A percentile compares a stretch with the other conserved stretches of the same genome.
phyloP scores from a whole-genome alignment of 257 asterid species.

The Solanum ossicruentum region DNA sequence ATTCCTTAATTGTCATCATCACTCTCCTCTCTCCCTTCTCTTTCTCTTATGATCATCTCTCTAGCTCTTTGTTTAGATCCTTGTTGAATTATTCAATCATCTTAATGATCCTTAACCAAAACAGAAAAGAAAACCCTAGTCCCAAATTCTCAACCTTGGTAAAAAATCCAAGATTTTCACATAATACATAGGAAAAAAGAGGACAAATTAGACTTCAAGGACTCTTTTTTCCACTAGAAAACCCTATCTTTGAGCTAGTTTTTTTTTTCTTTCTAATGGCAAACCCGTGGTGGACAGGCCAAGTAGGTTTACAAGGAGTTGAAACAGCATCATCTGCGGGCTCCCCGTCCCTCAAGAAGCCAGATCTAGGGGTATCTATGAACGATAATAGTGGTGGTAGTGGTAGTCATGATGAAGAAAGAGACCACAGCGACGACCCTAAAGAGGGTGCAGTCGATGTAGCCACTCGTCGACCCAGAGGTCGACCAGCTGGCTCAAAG shows the following conservation, averaged over 20 bases:
- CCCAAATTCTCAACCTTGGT: not conserved
- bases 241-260: not conserved
- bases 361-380: conserved; percentile 46
- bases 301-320: conserved; percentile 31
- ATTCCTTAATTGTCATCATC: not conserved
- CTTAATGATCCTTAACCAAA: not conserved
- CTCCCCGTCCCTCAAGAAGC: conserved; percentile 20
- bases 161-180: not conserved
- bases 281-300: conserved; percentile 59
- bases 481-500: conserved; percentile 54
- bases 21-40: not conserved
- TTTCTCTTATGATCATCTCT: not conserved
- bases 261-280: conserved; percentile 15
- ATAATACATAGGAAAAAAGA: not conserved
- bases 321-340: conserved; percentile 25
- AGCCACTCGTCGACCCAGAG: conserved; percentile 36
- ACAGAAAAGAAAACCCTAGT: not conserved
- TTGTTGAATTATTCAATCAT: conserved; percentile 8
- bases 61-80: not conserved
- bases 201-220: not conserved
- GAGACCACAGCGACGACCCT: conserved; percentile 35
- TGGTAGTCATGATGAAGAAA: conserved; percentile 17
- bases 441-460: conserved; percentile 43
- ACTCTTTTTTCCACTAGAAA: not conserved
- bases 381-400: conserved; percentile 18